Base-by-base conservation (phyloP, 2,329 filamentous ascomycete genomes). In the Nigrograna mackinnonii region DNA sequence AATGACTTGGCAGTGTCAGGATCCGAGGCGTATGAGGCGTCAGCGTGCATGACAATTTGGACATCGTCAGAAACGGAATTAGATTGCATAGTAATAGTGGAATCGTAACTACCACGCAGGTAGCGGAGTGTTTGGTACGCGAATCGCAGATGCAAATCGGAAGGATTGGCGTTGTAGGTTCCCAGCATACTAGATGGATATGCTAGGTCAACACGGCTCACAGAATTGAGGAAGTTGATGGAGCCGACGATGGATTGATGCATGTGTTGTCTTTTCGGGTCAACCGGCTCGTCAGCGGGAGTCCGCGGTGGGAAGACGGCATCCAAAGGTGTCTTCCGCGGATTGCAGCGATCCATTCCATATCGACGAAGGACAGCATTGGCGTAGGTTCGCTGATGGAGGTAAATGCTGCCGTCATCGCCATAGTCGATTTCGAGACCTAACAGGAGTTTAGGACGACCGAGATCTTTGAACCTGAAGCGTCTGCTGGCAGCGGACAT, bases 401-500 rank as follows among this genome's bases (percentile, higher is more conserved):
- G 20, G 4, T 18, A 14, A 18, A 48, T 20, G 6, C 16, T 14
- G n/a, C 5, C 18, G 14, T 40, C 18, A 31, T 41, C 13, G 18
- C 14, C 6, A 11, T 39, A 36, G 3, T 44, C 34, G 20, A 50
- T 44, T 18, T 44, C 40, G 7, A 47, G 32, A 14, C 47, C 38
- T 3, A 47, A 28, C 2, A 47, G 20, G 11, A 37, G 4, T 5
- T 18, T 38, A 13, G 35, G 40, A n/a, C 17, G 9, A 17, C 47
- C 38, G 1, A 50, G 20, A 26, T 50, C 47, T 22, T 44, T 43
- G 31, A 44, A 47, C 30, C 16, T 39, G 17, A 50, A 50, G 3
- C 31, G 28, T 19, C 26, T 22, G 13, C 21, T n/a, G 22, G 36
- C 33, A 19, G 14, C 13, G 1, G 6, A 13, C 6, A 44, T 22